Base-by-base conservation (phyloP, 1,284 basidiomycete genomes). In the Tetrapyrgos nigripes region DNA sequence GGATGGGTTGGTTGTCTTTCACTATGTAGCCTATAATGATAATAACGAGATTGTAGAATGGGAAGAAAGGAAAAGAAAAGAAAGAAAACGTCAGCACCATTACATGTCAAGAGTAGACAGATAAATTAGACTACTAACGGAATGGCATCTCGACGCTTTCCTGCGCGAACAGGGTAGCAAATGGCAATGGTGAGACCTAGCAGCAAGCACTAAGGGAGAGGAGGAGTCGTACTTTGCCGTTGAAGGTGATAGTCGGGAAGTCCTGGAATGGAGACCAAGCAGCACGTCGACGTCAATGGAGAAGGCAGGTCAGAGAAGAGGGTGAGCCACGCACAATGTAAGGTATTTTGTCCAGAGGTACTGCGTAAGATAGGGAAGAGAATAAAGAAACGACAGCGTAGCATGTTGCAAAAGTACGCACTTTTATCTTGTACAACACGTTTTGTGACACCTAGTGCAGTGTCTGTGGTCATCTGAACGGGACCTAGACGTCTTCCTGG, bases 391-490 rank as follows among this genome's bases (percentile, higher is more conserved):
- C 26, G 29, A 55, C 33, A 17, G 23, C 26, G 6, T 24, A 24
- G 23, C 6, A 13, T 17, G 46, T 14, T 28, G 31, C 31, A 27
- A 58, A 13, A 70, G 11, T 9, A 61, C 82, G 66, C 62, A 89
- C 89, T 76, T 70, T 86, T 83, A 70, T 97, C 94, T 61, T 92
- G 79, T 0, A 96, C 90, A 14, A 97, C 91, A 2, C 86, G 75
- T 72, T 97, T 98, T 0, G 94, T 96, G 5, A 98, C 96, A 8
- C 92, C 94, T 0, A 98, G 80, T 0, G 97, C 97, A 1, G 97
- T 98, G 73, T 99, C 97, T 0, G 97, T 99, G 26, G 97, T 98
- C 97, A 99, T 99, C 74, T 99, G 97, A 1, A 95, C 80, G 1
- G 85, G 79, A 0, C 93, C 94, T 4, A 97, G 80, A 73, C 92